phyloP scores from a whole-genome alignment of 352 stramenopile genomes.

The Phytophthora fragariae region DNA sequence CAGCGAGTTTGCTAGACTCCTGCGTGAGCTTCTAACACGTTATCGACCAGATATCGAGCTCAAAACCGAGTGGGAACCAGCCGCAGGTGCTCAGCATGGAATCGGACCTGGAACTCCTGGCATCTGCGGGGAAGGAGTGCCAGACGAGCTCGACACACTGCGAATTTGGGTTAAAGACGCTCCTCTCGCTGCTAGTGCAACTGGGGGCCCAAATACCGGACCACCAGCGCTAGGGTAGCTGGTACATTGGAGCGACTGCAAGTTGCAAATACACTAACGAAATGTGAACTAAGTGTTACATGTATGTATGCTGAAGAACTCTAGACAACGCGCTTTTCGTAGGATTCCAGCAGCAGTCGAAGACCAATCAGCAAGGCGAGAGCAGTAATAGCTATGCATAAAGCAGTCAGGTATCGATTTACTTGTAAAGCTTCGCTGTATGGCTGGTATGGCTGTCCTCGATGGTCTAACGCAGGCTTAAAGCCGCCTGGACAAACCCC shows the following conservation, averaged over 20 bases:
- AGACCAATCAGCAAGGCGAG: conserved; percentile 19
- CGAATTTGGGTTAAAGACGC: conserved; percentile 79
- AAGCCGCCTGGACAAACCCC: conserved; percentile 19
- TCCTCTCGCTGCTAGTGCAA: conserved; percentile 8
- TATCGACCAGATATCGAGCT: conserved; percentile 76
- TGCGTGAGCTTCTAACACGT: conserved; percentile 63
- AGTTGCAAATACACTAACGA: conserved; percentile 28
- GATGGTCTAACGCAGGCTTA: conserved; percentile 24
- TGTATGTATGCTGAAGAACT: conserved; percentile 1
- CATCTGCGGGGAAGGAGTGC: conserved; percentile 25
- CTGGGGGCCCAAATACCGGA: conserved; percentile 14
- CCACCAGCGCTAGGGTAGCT: conserved; percentile 27
- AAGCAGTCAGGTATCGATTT: conserved; percentile 3
- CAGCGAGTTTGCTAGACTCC: conserved; percentile 69
- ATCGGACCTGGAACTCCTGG: conserved; percentile 28
- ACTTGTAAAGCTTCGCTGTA: not conserved
- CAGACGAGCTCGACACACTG: conserved; percentile 66
- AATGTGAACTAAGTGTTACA: conserved; percentile 11
- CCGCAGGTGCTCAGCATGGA: conserved; percentile 36
- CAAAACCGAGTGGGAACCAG: conserved; percentile 73
- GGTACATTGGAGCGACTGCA: conserved; percentile 3
- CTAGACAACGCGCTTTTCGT: not conserved
- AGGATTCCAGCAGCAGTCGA: conserved; percentile 13
- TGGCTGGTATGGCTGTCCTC: conserved; percentile 7
- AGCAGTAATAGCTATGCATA: conserved; percentile 15